These are phyloP conservation scores for Fomitopsis betulina DNA, from an alignment of 1,284 basidiomycete species.

Conservation along the genomic window DNA sequence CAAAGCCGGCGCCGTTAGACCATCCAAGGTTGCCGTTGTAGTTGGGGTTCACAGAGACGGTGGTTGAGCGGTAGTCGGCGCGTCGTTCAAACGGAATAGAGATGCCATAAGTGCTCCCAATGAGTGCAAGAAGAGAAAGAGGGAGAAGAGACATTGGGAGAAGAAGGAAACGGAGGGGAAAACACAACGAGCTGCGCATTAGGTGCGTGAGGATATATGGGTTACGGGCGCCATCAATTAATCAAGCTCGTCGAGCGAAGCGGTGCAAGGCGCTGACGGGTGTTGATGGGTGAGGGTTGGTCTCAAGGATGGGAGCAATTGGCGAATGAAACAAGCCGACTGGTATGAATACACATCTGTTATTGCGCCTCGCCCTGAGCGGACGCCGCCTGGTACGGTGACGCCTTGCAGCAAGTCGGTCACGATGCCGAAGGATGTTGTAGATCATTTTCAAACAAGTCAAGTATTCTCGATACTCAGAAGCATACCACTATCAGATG, in stretches of 20 bases:
- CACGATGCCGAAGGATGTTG: no score
- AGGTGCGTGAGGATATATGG: neutral
- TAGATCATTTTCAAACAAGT: no score
- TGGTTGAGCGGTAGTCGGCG: neutral
- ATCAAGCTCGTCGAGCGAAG: no score
- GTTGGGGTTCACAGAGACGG: constrained; percentile 1
- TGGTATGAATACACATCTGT: no score
- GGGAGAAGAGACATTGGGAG: constrained; percentile 5
- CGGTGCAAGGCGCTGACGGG: neutral
- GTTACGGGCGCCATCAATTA: neutral
- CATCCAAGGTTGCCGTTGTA: constrained; percentile 4
- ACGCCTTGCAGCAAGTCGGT: no score
- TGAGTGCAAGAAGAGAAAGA: constrained; percentile 4
- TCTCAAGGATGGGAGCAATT: no score
- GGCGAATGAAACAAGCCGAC: no score
- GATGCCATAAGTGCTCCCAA: constrained; percentile 3
- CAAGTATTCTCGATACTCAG: no score
- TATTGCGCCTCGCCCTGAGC: no score
- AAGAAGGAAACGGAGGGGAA: neutral
- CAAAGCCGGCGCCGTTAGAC: neutral
- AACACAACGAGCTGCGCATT: neutral
- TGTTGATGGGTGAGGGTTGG: no score
- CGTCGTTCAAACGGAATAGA: constrained; percentile 3
- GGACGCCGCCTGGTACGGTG: no score
- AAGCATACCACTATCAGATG: no score